Evolutionary conservation across 2,329 filamentous ascomycete species (phyloP).

Genomic region (Penicillium verrucosum): DNA sequence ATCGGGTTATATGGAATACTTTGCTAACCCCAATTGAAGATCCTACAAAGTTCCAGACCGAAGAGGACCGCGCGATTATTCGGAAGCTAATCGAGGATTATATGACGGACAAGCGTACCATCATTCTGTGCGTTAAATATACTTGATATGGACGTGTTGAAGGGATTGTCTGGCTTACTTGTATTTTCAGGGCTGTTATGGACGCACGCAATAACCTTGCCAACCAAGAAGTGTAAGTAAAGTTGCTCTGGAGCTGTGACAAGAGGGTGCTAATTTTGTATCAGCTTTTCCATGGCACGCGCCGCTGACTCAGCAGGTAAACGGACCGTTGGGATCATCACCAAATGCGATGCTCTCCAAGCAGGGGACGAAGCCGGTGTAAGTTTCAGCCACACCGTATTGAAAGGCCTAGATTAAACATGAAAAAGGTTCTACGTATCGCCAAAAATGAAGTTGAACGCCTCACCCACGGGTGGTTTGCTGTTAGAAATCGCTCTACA

Average conservation of each 20-base stretch:
- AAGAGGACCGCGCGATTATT: conserved; percentile 54
- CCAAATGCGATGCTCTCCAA: conserved; percentile 35
- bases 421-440: conserved; percentile 19
- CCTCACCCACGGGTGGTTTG: conserved; percentile 26
- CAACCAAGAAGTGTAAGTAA: neutral
- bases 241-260: no score
- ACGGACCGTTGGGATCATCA: conserved; percentile 39
- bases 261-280: neutral
- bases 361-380: conserved; percentile 24
- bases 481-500: conserved; percentile 26
- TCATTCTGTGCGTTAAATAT: no score
- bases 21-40: conserved; percentile 4
- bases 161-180: conserved; percentile 7
- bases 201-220: neutral
- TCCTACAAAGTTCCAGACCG: conserved; percentile 52
- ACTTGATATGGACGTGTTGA: no score
- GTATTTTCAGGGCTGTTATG: neutral
- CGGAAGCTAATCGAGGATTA: conserved; percentile 49
- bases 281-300: conserved; percentile 44
- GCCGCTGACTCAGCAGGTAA: conserved; percentile 30
- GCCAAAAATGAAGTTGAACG: conserved; percentile 18
- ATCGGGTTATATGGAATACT: neutral
- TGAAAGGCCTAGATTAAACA: no score
- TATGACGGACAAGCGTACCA: conserved; percentile 53
- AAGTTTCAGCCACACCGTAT: no score